Percentiles rank a stretch among this genome's conserved stretches.
Evolutionary conservation across 768 basidiomycete species (phyloP).

Genomic region (Sarcodon sp.): DNA sequence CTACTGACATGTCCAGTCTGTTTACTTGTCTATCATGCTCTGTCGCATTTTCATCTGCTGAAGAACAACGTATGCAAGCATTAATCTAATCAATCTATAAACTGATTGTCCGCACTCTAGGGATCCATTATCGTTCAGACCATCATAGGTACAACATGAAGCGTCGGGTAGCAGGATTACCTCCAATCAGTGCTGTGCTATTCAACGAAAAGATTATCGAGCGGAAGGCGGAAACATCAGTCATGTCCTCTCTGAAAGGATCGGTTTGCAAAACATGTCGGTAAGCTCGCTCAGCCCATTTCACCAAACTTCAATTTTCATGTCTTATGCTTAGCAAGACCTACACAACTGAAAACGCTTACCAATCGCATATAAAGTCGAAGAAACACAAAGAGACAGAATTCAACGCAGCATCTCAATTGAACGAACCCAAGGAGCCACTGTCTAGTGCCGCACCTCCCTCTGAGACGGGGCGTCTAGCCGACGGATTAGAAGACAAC

Average conservation of each 20-base stretch:
- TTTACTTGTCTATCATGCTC: slow-evolving; percentile 90
- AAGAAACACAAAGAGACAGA: slow-evolving; percentile 83
- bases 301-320: background rate
- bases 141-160: slow-evolving; percentile 98
- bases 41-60: slow-evolving; percentile 73
- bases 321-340: slow-evolving; percentile 45
- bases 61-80: slow-evolving; percentile 60
- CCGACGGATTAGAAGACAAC: background rate
- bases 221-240: slow-evolving; percentile 60
- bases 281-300: slow-evolving; percentile 30
- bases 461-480: too few relatives aligned
- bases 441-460: background rate
- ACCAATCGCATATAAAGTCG: slow-evolving; percentile 75
- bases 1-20: slow-evolving; percentile 17
- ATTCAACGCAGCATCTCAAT: slow-evolving; percentile 27
- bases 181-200: slow-evolving; percentile 61
- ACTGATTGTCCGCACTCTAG: slow-evolving; percentile 22
- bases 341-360: slow-evolving; percentile 85
- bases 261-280: slow-evolving; percentile 71
- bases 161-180: slow-evolving; percentile 81
- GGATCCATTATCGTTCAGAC: slow-evolving; percentile 85
- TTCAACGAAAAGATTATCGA: slow-evolving; percentile 90
- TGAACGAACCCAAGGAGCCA: background rate
- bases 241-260: slow-evolving; percentile 45
- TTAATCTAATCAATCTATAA: background rate